phyloP scores from a whole-genome alignment of 2,329 filamentous ascomycete genomes.

The Cladophialophora bantiana region DNA sequence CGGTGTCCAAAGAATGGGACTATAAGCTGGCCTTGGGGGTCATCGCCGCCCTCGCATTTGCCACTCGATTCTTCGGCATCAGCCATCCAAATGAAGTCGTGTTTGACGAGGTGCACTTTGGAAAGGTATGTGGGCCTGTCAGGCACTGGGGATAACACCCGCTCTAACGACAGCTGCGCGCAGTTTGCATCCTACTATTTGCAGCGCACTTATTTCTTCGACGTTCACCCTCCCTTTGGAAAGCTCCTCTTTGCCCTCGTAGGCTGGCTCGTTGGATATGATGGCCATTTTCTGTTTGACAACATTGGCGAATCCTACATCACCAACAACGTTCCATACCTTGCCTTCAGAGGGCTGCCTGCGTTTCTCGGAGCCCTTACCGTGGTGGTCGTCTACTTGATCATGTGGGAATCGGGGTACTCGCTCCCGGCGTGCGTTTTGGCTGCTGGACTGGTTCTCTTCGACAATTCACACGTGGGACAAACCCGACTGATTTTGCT shows the following conservation, averaged over 20 bases:
- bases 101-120: slow-evolving; percentile 99
- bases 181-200: slow-evolving; percentile 76
- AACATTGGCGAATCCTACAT: slow-evolving; percentile 99
- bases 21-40: slow-evolving; percentile 80
- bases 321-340: slow-evolving; percentile 94
- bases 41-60: slow-evolving; percentile 82
- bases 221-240: slow-evolving; percentile 96
- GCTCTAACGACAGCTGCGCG: background rate
- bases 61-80: slow-evolving; percentile 95
- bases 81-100: slow-evolving; percentile 95
- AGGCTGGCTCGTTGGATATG: slow-evolving; percentile 96
- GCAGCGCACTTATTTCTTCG: slow-evolving; percentile 98
- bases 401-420: slow-evolving; percentile 99
- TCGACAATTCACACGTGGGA: slow-evolving; percentile 97
- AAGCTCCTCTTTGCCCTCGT: slow-evolving; percentile 97
- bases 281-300: slow-evolving; percentile 96
- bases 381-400: slow-evolving; percentile 90
- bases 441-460: slow-evolving; percentile 83
- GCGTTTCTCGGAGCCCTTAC: slow-evolving; percentile 91
- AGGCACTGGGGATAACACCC: background rate
- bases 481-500: slow-evolving; percentile 95
- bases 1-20: slow-evolving; percentile 72
- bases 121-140: slow-evolving; percentile 75
- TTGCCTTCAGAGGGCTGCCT: slow-evolving; percentile 92
- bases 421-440: slow-evolving; percentile 90